Percentiles rank a stretch among this genome's conserved stretches.
Evolutionary conservation across 1,284 basidiomycete species (phyloP).

Genomic region (Ceratobasidium sp.): DNA sequence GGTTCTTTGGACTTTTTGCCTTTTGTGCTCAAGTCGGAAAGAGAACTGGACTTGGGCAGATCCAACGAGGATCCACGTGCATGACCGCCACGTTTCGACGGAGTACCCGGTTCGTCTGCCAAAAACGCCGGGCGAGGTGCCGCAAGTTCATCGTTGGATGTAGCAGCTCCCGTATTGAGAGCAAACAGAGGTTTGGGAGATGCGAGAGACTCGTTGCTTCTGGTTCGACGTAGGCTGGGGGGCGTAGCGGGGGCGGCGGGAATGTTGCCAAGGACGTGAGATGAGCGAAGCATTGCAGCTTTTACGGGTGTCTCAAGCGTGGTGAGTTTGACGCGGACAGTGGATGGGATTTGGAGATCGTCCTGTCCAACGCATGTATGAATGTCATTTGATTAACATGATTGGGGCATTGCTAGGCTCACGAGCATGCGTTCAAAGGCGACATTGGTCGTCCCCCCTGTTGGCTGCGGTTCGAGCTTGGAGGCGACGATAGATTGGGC

Average conservation of each 20-base stretch:
- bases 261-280: slow-evolving; percentile 65
- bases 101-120: slow-evolving; percentile 53
- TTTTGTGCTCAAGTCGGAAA: slow-evolving; percentile 12
- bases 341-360: slow-evolving; percentile 81
- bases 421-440: slow-evolving; percentile 79
- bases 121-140: slow-evolving; percentile 43
- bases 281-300: slow-evolving; percentile 88
- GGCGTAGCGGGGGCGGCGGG: slow-evolving; percentile 48
- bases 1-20: slow-evolving; percentile 35
- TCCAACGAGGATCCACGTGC: slow-evolving; percentile 64
- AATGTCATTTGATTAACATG: background rate
- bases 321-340: slow-evolving; percentile 74
- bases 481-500: background rate
- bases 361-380: slow-evolving; percentile 60
- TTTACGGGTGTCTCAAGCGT: slow-evolving; percentile 83
- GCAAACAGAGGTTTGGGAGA: slow-evolving; percentile 56
- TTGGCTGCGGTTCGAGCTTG: slow-evolving; percentile 20
- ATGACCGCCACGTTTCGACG: slow-evolving; percentile 49
- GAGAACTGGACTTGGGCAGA: slow-evolving; percentile 46
- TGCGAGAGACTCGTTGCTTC: slow-evolving; percentile 69
- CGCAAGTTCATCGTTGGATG: slow-evolving; percentile 38
- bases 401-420: slow-evolving; percentile 45
- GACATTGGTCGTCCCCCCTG: slow-evolving; percentile 54
- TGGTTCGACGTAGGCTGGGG: slow-evolving; percentile 63
- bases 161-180: slow-evolving; percentile 46